Conservation (phyloP, 2,329 filamentous ascomycete genomes). For the Aspergillus niger region DNA sequence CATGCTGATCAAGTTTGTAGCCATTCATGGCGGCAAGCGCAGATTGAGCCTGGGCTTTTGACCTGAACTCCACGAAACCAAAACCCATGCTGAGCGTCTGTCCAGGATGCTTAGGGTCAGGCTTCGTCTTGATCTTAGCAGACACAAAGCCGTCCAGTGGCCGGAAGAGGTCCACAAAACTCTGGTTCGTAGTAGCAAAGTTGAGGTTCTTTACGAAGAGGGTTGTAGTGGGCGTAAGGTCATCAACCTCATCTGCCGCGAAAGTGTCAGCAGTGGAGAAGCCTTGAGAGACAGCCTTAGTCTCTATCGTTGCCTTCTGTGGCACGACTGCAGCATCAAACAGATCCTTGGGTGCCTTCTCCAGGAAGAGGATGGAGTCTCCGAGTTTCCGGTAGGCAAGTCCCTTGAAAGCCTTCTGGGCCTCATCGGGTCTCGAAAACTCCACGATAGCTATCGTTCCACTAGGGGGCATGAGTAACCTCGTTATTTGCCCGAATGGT, state of each 20-base stretch:
- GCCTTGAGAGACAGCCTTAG: constrained; percentile 40
- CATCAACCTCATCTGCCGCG: constrained; percentile 42
- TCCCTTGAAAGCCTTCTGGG: constrained; percentile 78
- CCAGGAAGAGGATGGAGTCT: constrained; percentile 86
- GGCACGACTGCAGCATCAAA: constrained; percentile 55
- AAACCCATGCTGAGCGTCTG: constrained; percentile 95
- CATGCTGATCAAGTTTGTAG: constrained; percentile 81
- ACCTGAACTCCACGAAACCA: constrained; percentile 87
- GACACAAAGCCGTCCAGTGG: constrained; percentile 85
- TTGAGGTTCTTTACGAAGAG: constrained; percentile 93
- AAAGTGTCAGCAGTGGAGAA: constrained; percentile 48
- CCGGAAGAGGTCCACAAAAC: constrained; percentile 75
- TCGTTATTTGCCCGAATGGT: constrained; percentile 77
- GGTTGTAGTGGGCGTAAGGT: constrained; percentile 66
- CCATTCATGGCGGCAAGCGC: constrained; percentile 87
- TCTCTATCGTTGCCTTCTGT: constrained; percentile 31
- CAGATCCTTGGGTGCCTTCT: constrained; percentile 85
- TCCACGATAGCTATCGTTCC: constrained; percentile 94
- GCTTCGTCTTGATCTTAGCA: constrained; percentile 88
- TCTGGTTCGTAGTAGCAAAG: constrained; percentile 79
- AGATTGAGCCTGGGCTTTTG: constrained; percentile 73
- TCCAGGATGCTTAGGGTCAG: constrained; percentile 85
- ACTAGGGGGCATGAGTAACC: constrained; percentile 86
- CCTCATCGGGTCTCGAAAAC: constrained; percentile 76
- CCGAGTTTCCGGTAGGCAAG: constrained; percentile 89